Conservation (phyloP, 768 basidiomycete genomes). For the Boletus sensibilis region DNA sequence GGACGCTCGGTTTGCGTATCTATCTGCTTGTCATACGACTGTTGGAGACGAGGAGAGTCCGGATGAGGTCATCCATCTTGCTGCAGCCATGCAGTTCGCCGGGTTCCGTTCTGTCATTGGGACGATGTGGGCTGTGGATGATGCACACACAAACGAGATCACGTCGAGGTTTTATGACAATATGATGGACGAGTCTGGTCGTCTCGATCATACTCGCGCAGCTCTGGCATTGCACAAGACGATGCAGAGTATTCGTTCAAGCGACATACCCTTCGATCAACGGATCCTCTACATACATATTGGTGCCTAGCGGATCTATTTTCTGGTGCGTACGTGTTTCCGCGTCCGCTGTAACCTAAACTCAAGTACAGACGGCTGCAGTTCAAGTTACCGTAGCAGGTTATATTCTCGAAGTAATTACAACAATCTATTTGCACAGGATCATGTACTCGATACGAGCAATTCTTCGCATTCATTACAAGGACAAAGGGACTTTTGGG, state of each 20-base stretch:
- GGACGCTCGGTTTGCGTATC: conserved; percentile 11
- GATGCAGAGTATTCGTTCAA: not conserved
- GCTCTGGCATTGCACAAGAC: not conserved
- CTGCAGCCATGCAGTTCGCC: conserved; percentile 1
- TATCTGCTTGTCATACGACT: conserved; percentile 26
- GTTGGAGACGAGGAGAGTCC: not conserved
- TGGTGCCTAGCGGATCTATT: not conserved
- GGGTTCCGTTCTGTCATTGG: conserved; percentile 11
- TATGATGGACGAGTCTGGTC: not conserved
- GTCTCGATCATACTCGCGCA: not conserved
- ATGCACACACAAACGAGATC: not conserved
- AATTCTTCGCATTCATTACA: too few species aligned
- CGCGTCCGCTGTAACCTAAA: not conserved
- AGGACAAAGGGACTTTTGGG: too few species aligned
- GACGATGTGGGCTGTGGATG: conserved; percentile 16
- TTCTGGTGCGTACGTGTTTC: not conserved
- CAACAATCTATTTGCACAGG: not conserved
- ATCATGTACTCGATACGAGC: not conserved
- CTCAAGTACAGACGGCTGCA: too few species aligned
- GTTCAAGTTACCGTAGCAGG: not conserved
- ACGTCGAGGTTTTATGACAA: conserved; percentile 1
- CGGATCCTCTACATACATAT: conserved; percentile 2
- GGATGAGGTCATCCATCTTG: conserved; percentile 3
- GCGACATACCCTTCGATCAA: not conserved
- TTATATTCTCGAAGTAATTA: not conserved